Evolutionary conservation across 805 yeast species (phyloP).

Genomic region (Metahyphopichia silvanorum): DNA sequence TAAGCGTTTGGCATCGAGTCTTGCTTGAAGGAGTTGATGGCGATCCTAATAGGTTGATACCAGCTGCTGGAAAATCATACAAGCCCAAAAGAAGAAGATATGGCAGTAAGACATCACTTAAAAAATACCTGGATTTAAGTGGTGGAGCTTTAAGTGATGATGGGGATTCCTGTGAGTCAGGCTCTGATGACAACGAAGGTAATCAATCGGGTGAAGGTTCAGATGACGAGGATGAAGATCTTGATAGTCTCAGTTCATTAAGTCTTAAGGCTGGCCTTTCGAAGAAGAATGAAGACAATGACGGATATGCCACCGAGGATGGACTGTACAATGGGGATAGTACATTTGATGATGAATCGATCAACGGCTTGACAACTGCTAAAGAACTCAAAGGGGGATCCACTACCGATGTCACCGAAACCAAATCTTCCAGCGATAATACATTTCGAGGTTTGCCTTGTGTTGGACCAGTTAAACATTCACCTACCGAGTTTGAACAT

Average conservation of each 20-base stretch:
- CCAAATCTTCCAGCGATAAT: background rate
- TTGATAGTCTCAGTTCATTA: constrained; percentile 4
- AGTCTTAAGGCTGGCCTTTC: constrained; percentile 1
- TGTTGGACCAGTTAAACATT: constrained; percentile 46
- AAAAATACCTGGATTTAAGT: background rate
- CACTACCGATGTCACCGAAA: constrained; percentile 1
- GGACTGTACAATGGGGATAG: constrained; percentile 1
- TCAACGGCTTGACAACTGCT: too few relatives aligned
- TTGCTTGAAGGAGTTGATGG: constrained; percentile 20
- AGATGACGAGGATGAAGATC: constrained; percentile 4
- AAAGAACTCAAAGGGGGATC: background rate
- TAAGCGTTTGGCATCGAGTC: constrained; percentile 58
- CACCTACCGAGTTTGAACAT: constrained; percentile 48
- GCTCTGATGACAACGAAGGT: constrained; percentile 13
- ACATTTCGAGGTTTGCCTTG: constrained; percentile 35
- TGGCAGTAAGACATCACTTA: background rate
- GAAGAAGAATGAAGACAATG: constrained; percentile 2
- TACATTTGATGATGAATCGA: background rate
- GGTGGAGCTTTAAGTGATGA: constrained; percentile 1
- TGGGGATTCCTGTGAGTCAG: too few relatives aligned
- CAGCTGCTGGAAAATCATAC: constrained; percentile 1
- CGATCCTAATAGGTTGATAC: constrained; percentile 10
- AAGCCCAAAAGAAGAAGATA: constrained; percentile 4
- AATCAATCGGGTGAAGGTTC: too few relatives aligned
- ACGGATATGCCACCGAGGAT: constrained; percentile 1